Conservation (phyloP, 495 filamentous ascomycete species). For the Cetradonia linearis region DNA sequence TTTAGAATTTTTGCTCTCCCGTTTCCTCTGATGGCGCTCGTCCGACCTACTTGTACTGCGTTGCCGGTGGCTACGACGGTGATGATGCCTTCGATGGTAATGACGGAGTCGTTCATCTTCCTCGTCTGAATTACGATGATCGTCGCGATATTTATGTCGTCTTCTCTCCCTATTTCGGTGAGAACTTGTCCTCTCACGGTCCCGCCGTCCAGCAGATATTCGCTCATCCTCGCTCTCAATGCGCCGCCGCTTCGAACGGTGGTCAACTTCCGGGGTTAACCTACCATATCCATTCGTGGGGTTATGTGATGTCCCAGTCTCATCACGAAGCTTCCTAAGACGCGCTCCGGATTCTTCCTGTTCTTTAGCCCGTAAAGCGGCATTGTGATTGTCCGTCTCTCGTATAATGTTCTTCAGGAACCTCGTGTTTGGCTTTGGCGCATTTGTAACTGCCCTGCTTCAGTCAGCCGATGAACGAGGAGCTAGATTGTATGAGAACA, state of each 20-base stretch:
- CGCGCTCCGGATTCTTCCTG: conserved; percentile 51
- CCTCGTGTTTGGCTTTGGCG: conserved; percentile 82
- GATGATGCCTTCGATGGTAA: conserved; percentile 22
- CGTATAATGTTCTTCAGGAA: conserved; percentile 84
- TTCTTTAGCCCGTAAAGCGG: conserved; percentile 74
- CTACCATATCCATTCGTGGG: conserved; percentile 11
- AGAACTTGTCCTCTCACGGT: conserved; percentile 6
- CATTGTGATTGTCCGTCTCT: conserved; percentile 83
- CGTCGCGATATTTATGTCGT: conserved; percentile 12
- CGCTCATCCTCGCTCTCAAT: conserved; percentile 17
- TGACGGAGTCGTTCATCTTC: conserved; percentile 16
- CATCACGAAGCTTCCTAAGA: conserved; percentile 40
- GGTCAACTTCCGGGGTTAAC: conserved; percentile 6
- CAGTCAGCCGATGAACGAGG: conserved; percentile 2
- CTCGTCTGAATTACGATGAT: conserved; percentile 15
- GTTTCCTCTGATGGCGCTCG: conserved; percentile 9
- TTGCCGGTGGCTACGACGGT: conserved; percentile 22
- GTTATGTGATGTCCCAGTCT: conserved; percentile 23
- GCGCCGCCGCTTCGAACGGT: conserved; percentile 26
- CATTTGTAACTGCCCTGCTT: conserved; percentile 45
- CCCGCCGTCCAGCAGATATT: conserved; percentile 12
- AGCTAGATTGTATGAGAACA: conserved; percentile 18
- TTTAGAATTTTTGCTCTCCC: conserved; percentile 19
- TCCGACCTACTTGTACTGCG: conserved; percentile 16
- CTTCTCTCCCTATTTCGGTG: conserved; percentile 12